Evolutionary conservation across 2,329 filamentous ascomycete species (phyloP).

Genomic region (Tricladium varicosporioides): DNA sequence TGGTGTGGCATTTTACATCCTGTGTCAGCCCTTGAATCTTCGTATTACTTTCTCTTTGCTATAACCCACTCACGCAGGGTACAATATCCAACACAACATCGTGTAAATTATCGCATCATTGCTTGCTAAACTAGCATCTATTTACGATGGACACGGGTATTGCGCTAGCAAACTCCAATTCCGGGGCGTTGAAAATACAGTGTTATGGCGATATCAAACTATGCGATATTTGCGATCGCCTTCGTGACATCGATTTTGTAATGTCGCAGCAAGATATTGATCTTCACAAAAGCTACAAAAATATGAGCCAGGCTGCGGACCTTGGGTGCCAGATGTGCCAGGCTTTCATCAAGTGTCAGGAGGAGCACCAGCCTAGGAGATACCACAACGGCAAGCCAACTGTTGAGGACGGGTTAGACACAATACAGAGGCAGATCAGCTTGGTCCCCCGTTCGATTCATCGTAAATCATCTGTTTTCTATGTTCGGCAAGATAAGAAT

Average conservation of each 20-base stretch:
- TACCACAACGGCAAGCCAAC: no score
- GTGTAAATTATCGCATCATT: no score
- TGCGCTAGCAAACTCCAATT: no score
- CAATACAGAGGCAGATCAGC: neutral
- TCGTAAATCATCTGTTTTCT: neutral
- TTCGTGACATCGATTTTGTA: neutral
- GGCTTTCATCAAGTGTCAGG: neutral
- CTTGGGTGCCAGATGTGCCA: neutral
- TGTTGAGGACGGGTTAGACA: neutral
- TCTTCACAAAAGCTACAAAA: neutral
- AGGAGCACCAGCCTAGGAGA: neutral
- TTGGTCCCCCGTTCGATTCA: neutral
- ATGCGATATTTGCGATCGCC: neutral
- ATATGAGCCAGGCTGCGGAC: neutral
- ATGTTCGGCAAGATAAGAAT: neutral
- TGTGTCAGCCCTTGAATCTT: no score
- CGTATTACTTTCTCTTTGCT: no score
- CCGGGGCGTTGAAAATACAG: no score
- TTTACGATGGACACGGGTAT: no score
- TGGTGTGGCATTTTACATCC: no score
- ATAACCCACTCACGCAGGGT: no score
- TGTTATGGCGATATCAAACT: no score
- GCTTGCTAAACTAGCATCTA: no score
- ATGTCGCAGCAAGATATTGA: neutral
- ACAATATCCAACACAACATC: no score